Conservation (phyloP, 1,284 basidiomycete species). For the Paramarasmius palmivorus region DNA sequence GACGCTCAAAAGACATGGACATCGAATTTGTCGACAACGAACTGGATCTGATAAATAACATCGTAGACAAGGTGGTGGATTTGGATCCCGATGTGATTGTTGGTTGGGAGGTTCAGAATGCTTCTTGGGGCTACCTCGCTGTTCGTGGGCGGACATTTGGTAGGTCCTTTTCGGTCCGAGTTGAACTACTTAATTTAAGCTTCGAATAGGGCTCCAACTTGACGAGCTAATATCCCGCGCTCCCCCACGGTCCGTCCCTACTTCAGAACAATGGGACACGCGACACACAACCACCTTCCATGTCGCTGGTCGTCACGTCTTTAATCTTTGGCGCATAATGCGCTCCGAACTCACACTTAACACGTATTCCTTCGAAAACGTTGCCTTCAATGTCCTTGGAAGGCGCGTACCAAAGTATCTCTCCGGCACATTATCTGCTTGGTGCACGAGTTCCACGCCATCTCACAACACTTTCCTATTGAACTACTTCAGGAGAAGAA, state of each 20-base stretch:
- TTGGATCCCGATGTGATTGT: constrained; percentile 91
- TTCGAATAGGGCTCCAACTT: constrained; percentile 60
- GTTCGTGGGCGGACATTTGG: constrained; percentile 69
- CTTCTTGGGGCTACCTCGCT: constrained; percentile 90
- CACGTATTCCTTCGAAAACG: constrained; percentile 90
- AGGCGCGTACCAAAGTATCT: constrained; percentile 79
- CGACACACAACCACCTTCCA: constrained; percentile 83
- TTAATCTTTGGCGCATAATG: constrained; percentile 94
- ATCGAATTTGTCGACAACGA: constrained; percentile 70
- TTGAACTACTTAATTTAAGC: constrained; percentile 6
- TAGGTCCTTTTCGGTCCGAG: constrained; percentile 28
- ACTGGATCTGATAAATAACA: constrained; percentile 79
- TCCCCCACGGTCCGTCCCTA: constrained; percentile 39
- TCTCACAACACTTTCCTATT: constrained; percentile 58
- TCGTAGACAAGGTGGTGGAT: constrained; percentile 76
- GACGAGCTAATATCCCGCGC: constrained; percentile 73
- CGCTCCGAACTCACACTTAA: constrained; percentile 81
- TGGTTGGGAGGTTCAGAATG: constrained; percentile 90
- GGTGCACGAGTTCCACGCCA: constrained; percentile 68
- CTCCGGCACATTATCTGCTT: constrained; percentile 63
- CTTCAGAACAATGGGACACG: constrained; percentile 72
- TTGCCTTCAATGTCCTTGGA: constrained; percentile 78
- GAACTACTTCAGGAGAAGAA: constrained; percentile 64
- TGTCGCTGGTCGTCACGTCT: constrained; percentile 85
- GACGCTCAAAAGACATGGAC: constrained; percentile 42